A percentile compares a stretch with the other conserved stretches of the same genome.
phyloP scores from a whole-genome alignment of 2,329 filamentous ascomycete species.

The Leptosphaerulina australis region DNA sequence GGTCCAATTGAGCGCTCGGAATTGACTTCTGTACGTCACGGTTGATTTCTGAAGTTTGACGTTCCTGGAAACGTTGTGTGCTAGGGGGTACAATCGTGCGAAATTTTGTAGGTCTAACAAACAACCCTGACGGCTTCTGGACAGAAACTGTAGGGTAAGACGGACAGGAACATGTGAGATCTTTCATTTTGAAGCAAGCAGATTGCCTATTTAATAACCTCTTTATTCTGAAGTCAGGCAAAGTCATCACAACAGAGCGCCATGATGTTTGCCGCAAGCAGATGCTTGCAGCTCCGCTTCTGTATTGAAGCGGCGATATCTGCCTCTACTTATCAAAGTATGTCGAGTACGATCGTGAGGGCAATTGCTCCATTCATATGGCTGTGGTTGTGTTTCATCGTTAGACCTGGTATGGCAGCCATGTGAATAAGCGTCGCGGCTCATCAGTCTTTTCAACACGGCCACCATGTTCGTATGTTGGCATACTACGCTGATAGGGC shows the following conservation, averaged over 20 bases:
- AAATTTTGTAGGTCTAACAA: constrained; percentile 4
- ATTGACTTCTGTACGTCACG: constrained; percentile 12
- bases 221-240: constrained; percentile 32
- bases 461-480: no score
- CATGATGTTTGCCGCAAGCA: constrained; percentile 27
- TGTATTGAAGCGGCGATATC: constrained; percentile 12
- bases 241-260: constrained; percentile 27
- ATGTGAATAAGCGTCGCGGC: constrained; percentile 17
- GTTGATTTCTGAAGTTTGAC: neutral
- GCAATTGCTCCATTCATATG: constrained; percentile 7
- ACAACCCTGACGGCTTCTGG: constrained; percentile 6
- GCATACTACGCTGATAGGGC: neutral
- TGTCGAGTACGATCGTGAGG: constrained; percentile 6
- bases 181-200: constrained; percentile 3
- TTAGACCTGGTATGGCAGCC: constrained; percentile 17
- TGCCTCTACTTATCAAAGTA: constrained; percentile 27
- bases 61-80: neutral
- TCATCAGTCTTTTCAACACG: constrained; percentile 1
- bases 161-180: constrained; percentile 1
- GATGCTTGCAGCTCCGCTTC: constrained; percentile 20
- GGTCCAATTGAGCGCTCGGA: neutral
- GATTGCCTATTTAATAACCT: neutral
- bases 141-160: neutral
- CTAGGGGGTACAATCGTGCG: constrained; percentile 3
- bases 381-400: constrained; percentile 13